Evolutionary conservation across 345 rosid genomes (phyloP).

Genomic region (Syzygium jambos): DNA sequence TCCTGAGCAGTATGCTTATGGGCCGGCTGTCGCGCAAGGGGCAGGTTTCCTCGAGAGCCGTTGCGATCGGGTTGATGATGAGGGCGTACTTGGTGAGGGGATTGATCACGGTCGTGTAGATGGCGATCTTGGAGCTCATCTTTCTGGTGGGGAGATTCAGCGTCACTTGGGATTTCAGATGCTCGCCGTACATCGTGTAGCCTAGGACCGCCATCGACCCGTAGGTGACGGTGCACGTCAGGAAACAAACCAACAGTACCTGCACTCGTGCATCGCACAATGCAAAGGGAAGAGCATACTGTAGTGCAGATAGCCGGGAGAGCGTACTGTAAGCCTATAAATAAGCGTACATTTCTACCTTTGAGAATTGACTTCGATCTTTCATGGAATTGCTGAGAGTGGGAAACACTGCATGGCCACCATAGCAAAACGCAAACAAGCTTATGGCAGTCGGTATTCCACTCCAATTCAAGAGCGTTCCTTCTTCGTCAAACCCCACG

Average conservation of each 20-base stretch:
- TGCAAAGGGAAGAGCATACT: not conserved
- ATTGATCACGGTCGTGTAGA: slow-evolving; percentile 44
- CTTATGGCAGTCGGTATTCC: slow-evolving; percentile 52
- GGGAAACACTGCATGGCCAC: slow-evolving; percentile 66
- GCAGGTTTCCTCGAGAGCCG: slow-evolving; percentile 36
- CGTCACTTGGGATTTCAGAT: slow-evolving; percentile 54
- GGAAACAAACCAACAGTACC: slow-evolving; percentile 50
- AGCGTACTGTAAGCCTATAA: not conserved
- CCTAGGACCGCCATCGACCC: slow-evolving; percentile 55
- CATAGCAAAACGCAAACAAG: slow-evolving; percentile 45
- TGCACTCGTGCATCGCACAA: not conserved
- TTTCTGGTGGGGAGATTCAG: slow-evolving; percentile 46
- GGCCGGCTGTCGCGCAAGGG: slow-evolving; percentile 15
- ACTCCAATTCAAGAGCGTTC: slow-evolving; percentile 23
- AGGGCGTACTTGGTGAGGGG: slow-evolving; percentile 60
- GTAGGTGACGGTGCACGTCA: slow-evolving; percentile 37
- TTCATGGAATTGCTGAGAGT: slow-evolving; percentile 62
- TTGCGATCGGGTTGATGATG: slow-evolving; percentile 37
- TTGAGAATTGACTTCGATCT: slow-evolving; percentile 52
- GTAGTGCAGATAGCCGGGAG: not conserved
- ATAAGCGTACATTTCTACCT: slow-evolving; percentile 17
- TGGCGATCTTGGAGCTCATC: slow-evolving; percentile 40
- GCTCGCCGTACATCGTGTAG: slow-evolving; percentile 55
- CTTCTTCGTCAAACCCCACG: slow-evolving; percentile 46
- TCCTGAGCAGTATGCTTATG: slow-evolving; percentile 31